Evolutionary conservation across 177 flowering plant genomes (phyloP).

Genomic region (Telopea speciosissima): DNA sequence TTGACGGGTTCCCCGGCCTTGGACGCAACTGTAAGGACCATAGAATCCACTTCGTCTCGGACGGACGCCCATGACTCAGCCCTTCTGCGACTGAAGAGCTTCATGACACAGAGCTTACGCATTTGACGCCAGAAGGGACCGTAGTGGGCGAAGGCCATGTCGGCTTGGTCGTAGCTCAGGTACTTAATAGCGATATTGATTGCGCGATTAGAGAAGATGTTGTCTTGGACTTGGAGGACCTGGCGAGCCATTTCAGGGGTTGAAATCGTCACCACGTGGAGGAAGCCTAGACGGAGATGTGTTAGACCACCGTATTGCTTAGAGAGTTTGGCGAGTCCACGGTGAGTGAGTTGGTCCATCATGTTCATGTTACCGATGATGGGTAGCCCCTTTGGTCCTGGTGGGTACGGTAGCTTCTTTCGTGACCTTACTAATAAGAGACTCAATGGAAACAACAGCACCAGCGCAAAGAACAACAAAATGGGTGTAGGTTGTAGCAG

Average conservation of each 20-base stretch:
- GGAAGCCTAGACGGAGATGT: conserved; percentile 48
- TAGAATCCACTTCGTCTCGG: conserved; percentile 44
- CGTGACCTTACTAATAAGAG: conserved; percentile 25
- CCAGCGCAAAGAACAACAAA: conserved; percentile 21
- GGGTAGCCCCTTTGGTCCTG: conserved; percentile 66
- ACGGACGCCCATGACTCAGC: conserved; percentile 66
- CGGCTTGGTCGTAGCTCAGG: conserved; percentile 58
- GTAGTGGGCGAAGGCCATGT: conserved; percentile 72
- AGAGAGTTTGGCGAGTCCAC: conserved; percentile 61
- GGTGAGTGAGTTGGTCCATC: conserved; percentile 71
- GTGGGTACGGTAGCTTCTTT: conserved; percentile 46
- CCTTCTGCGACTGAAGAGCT: conserved; percentile 53
- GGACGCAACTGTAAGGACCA: conserved; percentile 18
- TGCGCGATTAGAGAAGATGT: conserved; percentile 53
- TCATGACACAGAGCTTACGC: conserved; percentile 68
- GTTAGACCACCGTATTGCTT: conserved; percentile 58
- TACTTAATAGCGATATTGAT: conserved; percentile 49
- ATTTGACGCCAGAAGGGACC: conserved; percentile 82
- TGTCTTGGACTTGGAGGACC: conserved; percentile 67
- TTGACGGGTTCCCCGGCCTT: conserved; percentile 31
- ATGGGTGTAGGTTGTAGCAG: conserved; percentile 16
- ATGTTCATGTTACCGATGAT: conserved; percentile 66
- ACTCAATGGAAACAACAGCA: conserved; percentile 21
- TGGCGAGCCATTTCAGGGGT: conserved; percentile 52
- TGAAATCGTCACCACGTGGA: conserved; percentile 49